A percentile compares a stretch with the other conserved stretches of the same genome.
These are phyloP conservation scores for Kluyveromyces siamensis DNA, from an alignment of 805 yeast species.

Conservation along the genomic window DNA sequence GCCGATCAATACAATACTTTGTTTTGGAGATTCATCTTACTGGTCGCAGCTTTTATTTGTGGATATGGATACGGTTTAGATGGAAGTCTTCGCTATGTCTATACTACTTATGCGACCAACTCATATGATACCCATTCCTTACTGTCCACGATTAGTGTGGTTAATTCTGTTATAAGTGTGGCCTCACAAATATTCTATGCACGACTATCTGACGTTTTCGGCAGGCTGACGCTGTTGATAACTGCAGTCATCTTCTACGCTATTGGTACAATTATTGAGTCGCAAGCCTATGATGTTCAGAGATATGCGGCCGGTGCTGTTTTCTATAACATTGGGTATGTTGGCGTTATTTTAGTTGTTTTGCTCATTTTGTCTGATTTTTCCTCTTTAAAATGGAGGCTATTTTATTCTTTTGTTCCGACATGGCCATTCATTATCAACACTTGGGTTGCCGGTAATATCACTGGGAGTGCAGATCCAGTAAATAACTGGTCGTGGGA, in stretches of 20 bases:
- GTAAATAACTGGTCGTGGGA: conserved; percentile 36
- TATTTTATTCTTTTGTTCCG: conserved; percentile 45
- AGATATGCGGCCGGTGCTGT: conserved; percentile 60
- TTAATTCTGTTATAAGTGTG: conserved; percentile 52
- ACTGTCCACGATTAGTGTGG: conserved; percentile 49
- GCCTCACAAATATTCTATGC: conserved; percentile 61
- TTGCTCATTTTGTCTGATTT: conserved; percentile 48
- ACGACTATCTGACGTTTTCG: conserved; percentile 56
- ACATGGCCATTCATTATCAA: conserved; percentile 56
- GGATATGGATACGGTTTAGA: conserved; percentile 50
- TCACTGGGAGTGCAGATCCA: conserved; percentile 23
- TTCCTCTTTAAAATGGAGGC: conserved; percentile 52
- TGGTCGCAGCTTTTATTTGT: conserved; percentile 38
- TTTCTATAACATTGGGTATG: conserved; percentile 41
- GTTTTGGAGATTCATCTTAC: conserved; percentile 28
- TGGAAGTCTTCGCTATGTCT: conserved; percentile 38
- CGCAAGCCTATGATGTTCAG: conserved; percentile 48
- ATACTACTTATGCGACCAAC: conserved; percentile 45
- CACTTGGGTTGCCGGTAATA: conserved; percentile 55
- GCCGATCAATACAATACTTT: conserved; percentile 34
- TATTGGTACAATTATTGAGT: conserved; percentile 56
- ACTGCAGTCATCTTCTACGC: conserved; percentile 46
- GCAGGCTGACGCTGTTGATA: conserved; percentile 45
- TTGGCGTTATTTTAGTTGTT: conserved; percentile 47
- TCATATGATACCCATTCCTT: conserved; percentile 47